phyloP scores from a whole-genome alignment of 2,329 filamentous ascomycete genomes.

The Davidsoniella neocaledoniae region DNA sequence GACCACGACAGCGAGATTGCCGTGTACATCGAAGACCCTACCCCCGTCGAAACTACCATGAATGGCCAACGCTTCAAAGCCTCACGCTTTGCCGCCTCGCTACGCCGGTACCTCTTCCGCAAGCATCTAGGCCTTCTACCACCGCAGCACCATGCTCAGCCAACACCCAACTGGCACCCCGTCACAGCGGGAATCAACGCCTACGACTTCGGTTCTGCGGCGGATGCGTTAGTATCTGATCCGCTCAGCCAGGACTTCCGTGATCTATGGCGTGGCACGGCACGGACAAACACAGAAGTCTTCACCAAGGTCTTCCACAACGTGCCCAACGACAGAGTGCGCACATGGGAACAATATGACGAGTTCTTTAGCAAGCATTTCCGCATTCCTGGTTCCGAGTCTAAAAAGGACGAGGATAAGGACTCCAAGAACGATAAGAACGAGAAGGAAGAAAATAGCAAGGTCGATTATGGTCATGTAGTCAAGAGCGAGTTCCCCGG shows the following conservation, averaged over 20 bases:
- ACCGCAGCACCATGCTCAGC: slow-evolving; percentile 49
- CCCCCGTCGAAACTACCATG: slow-evolving; percentile 55
- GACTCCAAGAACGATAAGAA: slow-evolving; percentile 22
- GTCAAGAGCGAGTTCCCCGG: slow-evolving; percentile 62
- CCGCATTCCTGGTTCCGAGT: slow-evolving; percentile 30
- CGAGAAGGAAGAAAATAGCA: slow-evolving; percentile 31
- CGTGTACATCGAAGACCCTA: slow-evolving; percentile 69
- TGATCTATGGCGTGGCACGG: slow-evolving; percentile 55
- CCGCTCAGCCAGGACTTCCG: slow-evolving; percentile 54
- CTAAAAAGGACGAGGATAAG: slow-evolving; percentile 22
- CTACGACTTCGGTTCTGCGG: slow-evolving; percentile 53
- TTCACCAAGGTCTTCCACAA: slow-evolving; percentile 71
- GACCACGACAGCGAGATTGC: slow-evolving; percentile 78
- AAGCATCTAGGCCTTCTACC: slow-evolving; percentile 79
- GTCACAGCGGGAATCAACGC: slow-evolving; percentile 53
- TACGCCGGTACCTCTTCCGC: slow-evolving; percentile 73
- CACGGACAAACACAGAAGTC: slow-evolving; percentile 60
- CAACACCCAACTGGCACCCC: slow-evolving; percentile 61
- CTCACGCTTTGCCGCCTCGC: slow-evolving; percentile 58
- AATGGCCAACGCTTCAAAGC: slow-evolving; percentile 55
- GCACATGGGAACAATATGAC: slow-evolving; percentile 58
- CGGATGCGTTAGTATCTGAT: slow-evolving; percentile 55
- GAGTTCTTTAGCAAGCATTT: slow-evolving; percentile 54
- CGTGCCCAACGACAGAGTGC: slow-evolving; percentile 51
- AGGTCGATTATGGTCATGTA: slow-evolving; percentile 74